Evolutionary conservation across 1,139 yeast genomes (phyloP), one percentile per base, ranked within the genome.

Genomic region (Spathaspora sp.): DNA sequence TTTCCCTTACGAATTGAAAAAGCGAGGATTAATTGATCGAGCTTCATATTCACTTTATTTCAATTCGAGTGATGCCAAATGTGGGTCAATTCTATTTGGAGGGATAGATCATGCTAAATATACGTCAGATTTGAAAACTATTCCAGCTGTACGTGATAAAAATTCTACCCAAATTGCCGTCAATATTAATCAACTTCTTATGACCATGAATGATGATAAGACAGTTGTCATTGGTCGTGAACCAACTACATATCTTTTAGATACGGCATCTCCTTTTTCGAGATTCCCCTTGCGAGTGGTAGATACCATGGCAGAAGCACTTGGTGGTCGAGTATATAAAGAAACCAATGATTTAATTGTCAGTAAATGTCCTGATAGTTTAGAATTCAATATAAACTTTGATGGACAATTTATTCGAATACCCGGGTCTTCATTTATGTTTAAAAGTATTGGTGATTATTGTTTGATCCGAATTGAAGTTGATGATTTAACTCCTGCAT

Each of bases 1-100:
- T 48, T 57, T 68, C 16, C 74, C 74, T 1, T 42, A 60, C 34
- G 60, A 60, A 42, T 56, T 70, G 53, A 61, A 55, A 42, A 51
- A 49, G 27, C 57, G 61, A 47, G 90, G 89, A 0, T 51, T 72
- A 10, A 84, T 82, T 50, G 49, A 70, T 20, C 75, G 74, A 47
- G 54, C 51, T 40, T 67, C 71, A 23, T 71, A 68, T 56, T 68
- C 74, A 7, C 57, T 72, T 45, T 71, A 63, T 55, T 63, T 71
- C 50, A 53, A 56, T 40, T 48, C 57, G 2, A 41, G 45, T 7
- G 56, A 54, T 11, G 58, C 70, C 17, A 25, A 51, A n/a, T 25
- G 53, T 13, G 70, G 71, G 2, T 44, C 59, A 3, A 39, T 66
- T 20, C 51, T 67, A 23, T 65, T 67, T 47, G 72, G 71, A 7